Base-by-base conservation (phyloP, 805 yeast species). In the Candida yuanshanica region DNA sequence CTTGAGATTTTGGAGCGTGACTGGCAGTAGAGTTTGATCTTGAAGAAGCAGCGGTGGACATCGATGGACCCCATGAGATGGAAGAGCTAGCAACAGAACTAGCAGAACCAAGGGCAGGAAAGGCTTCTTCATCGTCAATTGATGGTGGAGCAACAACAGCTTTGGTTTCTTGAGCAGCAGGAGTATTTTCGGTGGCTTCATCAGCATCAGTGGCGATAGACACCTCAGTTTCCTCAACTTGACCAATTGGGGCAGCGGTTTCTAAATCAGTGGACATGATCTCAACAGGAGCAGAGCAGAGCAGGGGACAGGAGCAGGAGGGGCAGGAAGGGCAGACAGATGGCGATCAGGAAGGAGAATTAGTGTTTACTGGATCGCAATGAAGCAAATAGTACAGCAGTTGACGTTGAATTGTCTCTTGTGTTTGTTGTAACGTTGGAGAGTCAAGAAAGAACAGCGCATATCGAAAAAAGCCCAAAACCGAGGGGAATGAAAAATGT, bases 51-150 rank as follows among this genome's bases (percentile, higher is more conserved):
- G 48, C 41, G 18, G 45, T 35, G 14, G 41, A 42, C 49, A 75
- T 52, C 60, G 66, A 49, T 23, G 76, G 73, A 35, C 74, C 76
- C 76, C 76, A 64, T 51, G 59, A 29, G 33, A 48, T 36, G 7
- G 62, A 53, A 22, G 52, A 38, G 20, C 38, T 8, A 17, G 23
- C 29, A 18, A 53, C 51, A 22, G 67, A 51, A 35, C 64, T 56
- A 35, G 56, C 51, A 32, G 45, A 41, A 26, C 85, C 85, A 51
- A 83, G 68, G 21, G 83, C 70, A 7, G 91, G 91, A 62, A 80
- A 79, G 12, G 81, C 81, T 23, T 70, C 56, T 51, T 74, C 80
- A 53, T 74, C 79, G 38, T 68, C 49, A 45, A 76, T 65, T 20
- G 76, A 64, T 33, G 71, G 69, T 24, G 65, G 56, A 20, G 38